Conservation (phyloP, 2,329 filamentous ascomycete species). For the Aureobasidium musti region DNA sequence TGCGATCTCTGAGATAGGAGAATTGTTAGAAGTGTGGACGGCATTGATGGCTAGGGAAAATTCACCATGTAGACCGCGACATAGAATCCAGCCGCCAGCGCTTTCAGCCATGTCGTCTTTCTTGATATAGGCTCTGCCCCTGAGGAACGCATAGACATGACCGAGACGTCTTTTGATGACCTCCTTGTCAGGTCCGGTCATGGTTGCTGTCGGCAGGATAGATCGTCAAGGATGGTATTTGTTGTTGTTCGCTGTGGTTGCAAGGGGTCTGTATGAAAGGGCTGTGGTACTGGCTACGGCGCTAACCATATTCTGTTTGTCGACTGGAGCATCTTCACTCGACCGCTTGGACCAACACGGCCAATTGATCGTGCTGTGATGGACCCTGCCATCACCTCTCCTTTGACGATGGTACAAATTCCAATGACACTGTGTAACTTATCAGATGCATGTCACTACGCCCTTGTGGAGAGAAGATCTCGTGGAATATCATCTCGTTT, state of each 20-base stretch:
- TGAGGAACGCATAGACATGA: not conserved
- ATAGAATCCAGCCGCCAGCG: not conserved
- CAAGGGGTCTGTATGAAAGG: not conserved
- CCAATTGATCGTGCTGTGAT: not conserved
- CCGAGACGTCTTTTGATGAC: not conserved
- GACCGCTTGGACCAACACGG: not conserved
- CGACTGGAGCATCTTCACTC: not conserved
- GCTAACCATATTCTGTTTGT: not conserved
- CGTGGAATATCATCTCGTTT: not conserved
- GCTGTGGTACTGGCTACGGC: not conserved
- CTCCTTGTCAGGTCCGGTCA: not conserved
- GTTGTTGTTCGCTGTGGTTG: not conserved
- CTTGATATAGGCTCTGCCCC: not conserved
- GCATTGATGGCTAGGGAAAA: not conserved
- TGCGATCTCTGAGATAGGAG: not conserved
- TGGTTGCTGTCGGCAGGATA: not conserved
- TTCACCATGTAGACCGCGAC: not conserved
- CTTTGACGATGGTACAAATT: not conserved
- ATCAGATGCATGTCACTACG: not conserved
- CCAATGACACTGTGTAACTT: not conserved
- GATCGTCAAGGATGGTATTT: not conserved
- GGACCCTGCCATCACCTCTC: not conserved
- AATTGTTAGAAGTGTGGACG: not conserved
- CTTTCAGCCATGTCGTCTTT: not conserved
- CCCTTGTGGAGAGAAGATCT: not conserved